Conservation (phyloP, 2,329 filamentous ascomycete species). For the Drechslera avenae region DNA sequence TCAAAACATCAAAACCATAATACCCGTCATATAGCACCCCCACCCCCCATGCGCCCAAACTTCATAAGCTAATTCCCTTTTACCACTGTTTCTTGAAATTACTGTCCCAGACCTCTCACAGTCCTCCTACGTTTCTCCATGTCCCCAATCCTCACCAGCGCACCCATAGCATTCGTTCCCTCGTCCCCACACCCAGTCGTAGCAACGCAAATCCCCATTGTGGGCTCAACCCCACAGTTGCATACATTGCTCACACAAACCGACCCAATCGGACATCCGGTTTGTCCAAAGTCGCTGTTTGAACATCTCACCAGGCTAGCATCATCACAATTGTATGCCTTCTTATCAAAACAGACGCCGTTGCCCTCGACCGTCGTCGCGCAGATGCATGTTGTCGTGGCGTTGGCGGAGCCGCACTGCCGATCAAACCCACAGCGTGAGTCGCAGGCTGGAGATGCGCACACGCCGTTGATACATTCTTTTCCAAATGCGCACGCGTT, state of each 20-base stretch:
- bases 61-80: background rate
- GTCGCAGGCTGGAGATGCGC: constrained; percentile 36
- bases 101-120: background rate
- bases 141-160: constrained; percentile 18
- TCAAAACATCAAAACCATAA: background rate
- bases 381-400: constrained; percentile 34
- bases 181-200: constrained; percentile 24
- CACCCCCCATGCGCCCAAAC: background rate
- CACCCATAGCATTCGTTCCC: constrained; percentile 19
- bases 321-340: constrained; percentile 20
- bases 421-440: constrained; percentile 33
- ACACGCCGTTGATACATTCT: constrained; percentile 44
- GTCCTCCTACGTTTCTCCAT: constrained; percentile 19
- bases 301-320: constrained; percentile 5
- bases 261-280: constrained; percentile 21
- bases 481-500: constrained; percentile 29
- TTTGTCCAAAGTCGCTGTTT: constrained; percentile 2
- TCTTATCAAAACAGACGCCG: constrained; percentile 41
- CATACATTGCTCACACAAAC: constrained; percentile 27
- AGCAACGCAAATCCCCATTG: constrained; percentile 26
- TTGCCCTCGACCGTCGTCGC: constrained; percentile 24
- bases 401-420: constrained; percentile 29
- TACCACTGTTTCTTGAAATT: background rate
- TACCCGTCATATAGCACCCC: background rate
- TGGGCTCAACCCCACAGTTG: constrained; percentile 15